Percentiles rank a stretch among this genome's conserved stretches.
Evolutionary conservation across 2,329 filamentous ascomycete genomes (phyloP).

Genomic region (Botrytis porri): DNA sequence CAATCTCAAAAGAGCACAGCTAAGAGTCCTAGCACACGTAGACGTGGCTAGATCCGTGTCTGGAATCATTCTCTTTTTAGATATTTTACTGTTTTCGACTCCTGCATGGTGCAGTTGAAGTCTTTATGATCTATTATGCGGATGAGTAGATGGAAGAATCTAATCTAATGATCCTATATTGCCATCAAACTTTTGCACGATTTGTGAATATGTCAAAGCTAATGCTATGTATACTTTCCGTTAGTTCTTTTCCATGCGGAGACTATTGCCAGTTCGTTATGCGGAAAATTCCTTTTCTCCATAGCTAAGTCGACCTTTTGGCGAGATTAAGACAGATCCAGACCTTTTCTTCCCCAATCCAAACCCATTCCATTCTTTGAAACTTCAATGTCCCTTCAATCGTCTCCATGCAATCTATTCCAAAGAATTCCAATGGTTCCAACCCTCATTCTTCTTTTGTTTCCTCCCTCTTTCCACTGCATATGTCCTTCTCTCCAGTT

Average conservation of each 20-base stretch:
- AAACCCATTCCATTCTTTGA: neutral
- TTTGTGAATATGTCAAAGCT: neutral
- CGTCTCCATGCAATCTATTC: neutral
- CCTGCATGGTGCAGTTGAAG: constrained; percentile 31
- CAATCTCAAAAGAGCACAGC: constrained; percentile 23
- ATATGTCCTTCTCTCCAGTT: neutral
- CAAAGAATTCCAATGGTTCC: neutral
- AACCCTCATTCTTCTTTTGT: neutral
- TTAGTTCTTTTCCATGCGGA: too few relatives aligned
- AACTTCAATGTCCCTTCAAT: neutral
- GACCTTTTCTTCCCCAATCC: neutral
- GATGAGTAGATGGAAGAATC: neutral
- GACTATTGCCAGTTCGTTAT: neutral
- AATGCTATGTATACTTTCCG: too few relatives aligned
- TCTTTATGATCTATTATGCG: constrained; percentile 17
- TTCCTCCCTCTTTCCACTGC: neutral
- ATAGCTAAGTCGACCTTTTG: neutral
- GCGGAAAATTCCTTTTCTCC: neutral
- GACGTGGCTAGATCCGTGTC: constrained; percentile 31
- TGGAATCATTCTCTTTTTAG: neutral
- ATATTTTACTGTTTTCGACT: constrained; percentile 23
- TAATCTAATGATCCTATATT: neutral
- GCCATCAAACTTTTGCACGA: too few relatives aligned
- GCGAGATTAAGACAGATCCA: neutral
- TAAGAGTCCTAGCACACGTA: constrained; percentile 37